Evolutionary conservation across 805 yeast genomes (phyloP), one percentile per base, ranked within the genome.

Genomic region (Tetrapisispora nanseiensis): DNA sequence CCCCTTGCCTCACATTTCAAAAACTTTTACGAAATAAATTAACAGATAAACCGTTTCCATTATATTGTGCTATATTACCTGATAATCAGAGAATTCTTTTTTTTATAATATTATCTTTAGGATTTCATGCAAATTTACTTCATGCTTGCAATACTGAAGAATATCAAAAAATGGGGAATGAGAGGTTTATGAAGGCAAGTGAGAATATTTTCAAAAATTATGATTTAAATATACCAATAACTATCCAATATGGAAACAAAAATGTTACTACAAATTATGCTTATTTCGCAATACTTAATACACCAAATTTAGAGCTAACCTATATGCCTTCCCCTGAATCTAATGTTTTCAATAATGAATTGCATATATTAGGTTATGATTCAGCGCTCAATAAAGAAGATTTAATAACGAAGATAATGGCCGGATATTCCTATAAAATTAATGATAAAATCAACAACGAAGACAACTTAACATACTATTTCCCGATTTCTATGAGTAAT

Each of bases 71-170:
- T 0, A 34, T 33, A 0, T 58, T 66, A 28, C 69, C 69, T 3
- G 48, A 54, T 33, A 56, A 55, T 3, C 39, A 38, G 5, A 44
- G 45, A 1, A 38, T 59, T 5, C 45, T 55, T 2, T 65, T 79
- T 54, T 45, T 74, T 15, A 85, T 85, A 2, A 94, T 87, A 9
- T 69, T 77, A 0, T 83, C 95, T 0, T 79, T 95, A 85, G 94
- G 82, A 0, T 75, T 86, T 48, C 97, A 89, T 61, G 86, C 96
- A 2, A 75, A 87, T 3, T 61, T 89, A 39, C 87, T 89, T 2
- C 89, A 89, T 24, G 82, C 82, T 43, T 76, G 89, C 40, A 90
- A 86, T 49, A 69, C 78, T 0, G 78, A 80, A 0, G 82, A 80
- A 50, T 63, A 82, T 57, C 68, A 87, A 23, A 68, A 68, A 39